These are phyloP conservation scores for Ophiostoma ulmi DNA, from an alignment of 2,329 filamentous ascomycete species.

Conservation along the genomic window DNA sequence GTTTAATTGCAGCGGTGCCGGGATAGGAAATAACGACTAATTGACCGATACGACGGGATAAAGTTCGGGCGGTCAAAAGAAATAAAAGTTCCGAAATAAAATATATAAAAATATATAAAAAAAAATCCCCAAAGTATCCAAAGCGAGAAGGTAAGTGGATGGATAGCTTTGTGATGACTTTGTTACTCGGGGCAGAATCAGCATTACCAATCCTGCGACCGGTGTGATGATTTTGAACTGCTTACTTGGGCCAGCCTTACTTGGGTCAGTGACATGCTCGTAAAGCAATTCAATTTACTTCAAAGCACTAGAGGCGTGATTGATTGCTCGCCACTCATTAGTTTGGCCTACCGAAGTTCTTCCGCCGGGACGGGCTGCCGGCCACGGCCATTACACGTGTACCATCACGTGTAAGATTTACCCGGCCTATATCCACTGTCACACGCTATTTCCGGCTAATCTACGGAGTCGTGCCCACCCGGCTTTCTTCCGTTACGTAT, in stretches of 20 bases:
- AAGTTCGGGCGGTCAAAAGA: not conserved
- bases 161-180: not conserved
- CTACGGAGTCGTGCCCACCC: not conserved
- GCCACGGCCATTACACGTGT: not conserved
- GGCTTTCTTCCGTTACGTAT: not conserved
- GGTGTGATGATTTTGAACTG: too few species aligned
- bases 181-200: not conserved
- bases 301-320: not conserved
- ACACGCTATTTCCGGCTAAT: not conserved
- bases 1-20: constrained; percentile 3
- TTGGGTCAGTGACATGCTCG: too few species aligned
- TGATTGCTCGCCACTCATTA: not conserved
- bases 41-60: constrained; percentile 6
- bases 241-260: too few species aligned
- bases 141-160: not conserved
- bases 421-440: too few species aligned
- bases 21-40: not conserved
- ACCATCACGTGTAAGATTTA: not conserved
- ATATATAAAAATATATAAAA: not conserved
- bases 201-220: not conserved
- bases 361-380: not conserved
- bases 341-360: not conserved
- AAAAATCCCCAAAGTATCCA: too few species aligned
- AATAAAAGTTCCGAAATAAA: not conserved
- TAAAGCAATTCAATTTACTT: too few species aligned